Evolutionary conservation across 2,329 filamentous ascomycete species (phyloP).

Genomic region (Pseudopithomyces chartarum): DNA sequence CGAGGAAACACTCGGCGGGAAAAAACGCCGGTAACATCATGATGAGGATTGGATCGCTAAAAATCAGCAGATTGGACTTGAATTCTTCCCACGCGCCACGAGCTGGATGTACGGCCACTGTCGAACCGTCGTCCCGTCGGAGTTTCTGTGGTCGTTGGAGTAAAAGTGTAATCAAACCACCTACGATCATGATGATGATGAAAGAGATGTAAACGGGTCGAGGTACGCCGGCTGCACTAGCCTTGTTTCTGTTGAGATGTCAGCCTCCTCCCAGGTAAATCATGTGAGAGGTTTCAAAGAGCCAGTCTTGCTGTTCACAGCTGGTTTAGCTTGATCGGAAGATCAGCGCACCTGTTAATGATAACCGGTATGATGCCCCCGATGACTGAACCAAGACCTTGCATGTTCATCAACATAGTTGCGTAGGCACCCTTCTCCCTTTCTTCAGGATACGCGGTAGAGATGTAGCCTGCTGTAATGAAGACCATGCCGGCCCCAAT

Average conservation of each 20-base stretch:
- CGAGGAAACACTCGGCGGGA: slow-evolving; percentile 35
- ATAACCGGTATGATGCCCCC: slow-evolving; percentile 39
- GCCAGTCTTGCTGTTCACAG: too few relatives aligned
- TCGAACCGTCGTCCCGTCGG: slow-evolving; percentile 34
- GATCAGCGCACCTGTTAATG: too few relatives aligned
- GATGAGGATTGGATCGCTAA: slow-evolving; percentile 31
- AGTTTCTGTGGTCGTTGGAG: slow-evolving; percentile 35
- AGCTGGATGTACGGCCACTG: slow-evolving; percentile 32
- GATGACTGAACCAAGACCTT: slow-evolving; percentile 34
- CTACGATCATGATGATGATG: slow-evolving; percentile 35
- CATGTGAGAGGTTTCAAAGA: too few relatives aligned
- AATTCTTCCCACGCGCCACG: slow-evolving; percentile 33
- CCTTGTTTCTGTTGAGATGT: slow-evolving; percentile 32
- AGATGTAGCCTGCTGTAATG: slow-evolving; percentile 37
- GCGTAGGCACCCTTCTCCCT: slow-evolving; percentile 35
- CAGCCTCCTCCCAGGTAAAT: too few relatives aligned
- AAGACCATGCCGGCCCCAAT: slow-evolving; percentile 41
- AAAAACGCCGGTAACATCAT: slow-evolving; percentile 38
- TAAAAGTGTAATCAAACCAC: slow-evolving; percentile 29
- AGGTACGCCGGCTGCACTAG: slow-evolving; percentile 35
- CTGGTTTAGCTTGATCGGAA: too few relatives aligned
- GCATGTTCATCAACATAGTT: slow-evolving; percentile 39
- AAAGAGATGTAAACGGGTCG: slow-evolving; percentile 37
- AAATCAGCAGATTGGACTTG: slow-evolving; percentile 30
- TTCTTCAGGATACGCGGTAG: slow-evolving; percentile 38